Evolutionary conservation across 306 rosid genomes (phyloP), one percentile per base, ranked within the genome.

Genomic region (Rosa multiflora): DNA sequence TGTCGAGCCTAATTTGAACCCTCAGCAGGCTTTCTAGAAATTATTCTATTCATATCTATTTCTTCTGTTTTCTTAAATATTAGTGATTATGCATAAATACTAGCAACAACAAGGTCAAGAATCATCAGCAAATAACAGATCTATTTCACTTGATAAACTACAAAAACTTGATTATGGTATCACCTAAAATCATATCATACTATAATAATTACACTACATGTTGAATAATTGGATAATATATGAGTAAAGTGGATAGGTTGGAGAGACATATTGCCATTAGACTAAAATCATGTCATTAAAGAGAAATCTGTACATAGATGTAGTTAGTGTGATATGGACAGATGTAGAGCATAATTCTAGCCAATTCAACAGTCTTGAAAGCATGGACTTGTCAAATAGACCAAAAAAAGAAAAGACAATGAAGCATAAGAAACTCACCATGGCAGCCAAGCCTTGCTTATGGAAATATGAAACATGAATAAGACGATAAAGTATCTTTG

Each of bases 211-310:
- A 37, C 74, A 52, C 26, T 44, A 11, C 18, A 47, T 4, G 37
- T 66, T 53, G 23, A 61, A 75, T 9, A 75, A 52, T 74, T 26
- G 20, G 17, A 23, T 46, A 29, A 52, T 44, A 78, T 69, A 14
- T 40, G 13, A 15, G 43, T 18, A 23, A 51, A 76, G 20, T 12
- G 47, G 52, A 32, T 49, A 70, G 62, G 76, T 53, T 53, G 46
- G 21, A 73, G 59, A 46, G 40, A 76, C 92, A 70, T 55, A 32
- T 26, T 26, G 29, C 35, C 35, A 32, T 26, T 26, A 26, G 29
- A 26, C 29, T 26, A 26, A 26, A 26, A 26, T 26, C 29, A 26
- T 26, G 0, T 26, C 29, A 26, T 26, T 26, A 26, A 26, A 26
- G 29, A 26, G 0, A 26, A 26, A 26, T 26, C 1, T 26, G 29